These are phyloP conservation scores for Epicoccum sorghinum DNA, from an alignment of 2,329 filamentous ascomycete species.

Conservation along the genomic window DNA sequence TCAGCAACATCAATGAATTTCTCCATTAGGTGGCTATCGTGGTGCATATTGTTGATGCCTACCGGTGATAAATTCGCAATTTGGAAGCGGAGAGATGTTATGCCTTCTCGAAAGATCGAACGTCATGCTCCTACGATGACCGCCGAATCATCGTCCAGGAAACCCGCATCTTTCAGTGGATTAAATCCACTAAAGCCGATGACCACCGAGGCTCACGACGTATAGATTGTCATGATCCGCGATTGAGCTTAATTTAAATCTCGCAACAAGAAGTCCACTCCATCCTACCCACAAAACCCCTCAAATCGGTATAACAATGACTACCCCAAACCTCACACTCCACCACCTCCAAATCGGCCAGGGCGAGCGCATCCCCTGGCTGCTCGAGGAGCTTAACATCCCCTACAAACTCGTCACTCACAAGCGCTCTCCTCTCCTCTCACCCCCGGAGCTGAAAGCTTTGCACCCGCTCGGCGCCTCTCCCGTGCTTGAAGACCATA, in stretches of 20 bases:
- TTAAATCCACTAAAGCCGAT: conserved; percentile 7
- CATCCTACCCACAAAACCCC: neutral
- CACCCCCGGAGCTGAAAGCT: conserved; percentile 38
- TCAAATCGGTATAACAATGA: conserved; percentile 23
- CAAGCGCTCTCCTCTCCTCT: conserved; percentile 53
- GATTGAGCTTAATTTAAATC: neutral
- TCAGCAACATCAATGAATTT: conserved; percentile 4
- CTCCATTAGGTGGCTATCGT: neutral
- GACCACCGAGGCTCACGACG: conserved; percentile 1
- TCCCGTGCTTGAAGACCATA: conserved; percentile 64
- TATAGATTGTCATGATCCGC: conserved; percentile 7
- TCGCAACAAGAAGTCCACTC: no score
- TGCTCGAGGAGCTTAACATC: conserved; percentile 68
- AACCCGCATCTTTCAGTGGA: conserved; percentile 4
- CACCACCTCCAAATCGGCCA: conserved; percentile 58
- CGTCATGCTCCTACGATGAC: no score
- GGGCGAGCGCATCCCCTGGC: conserved; percentile 68
- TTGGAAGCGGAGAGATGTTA: neutral
- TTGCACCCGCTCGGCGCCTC: conserved; percentile 58
- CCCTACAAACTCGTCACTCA: conserved; percentile 59
- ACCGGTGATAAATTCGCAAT: neutral
- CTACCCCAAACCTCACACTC: conserved; percentile 38
- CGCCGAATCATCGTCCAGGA: conserved; percentile 4
- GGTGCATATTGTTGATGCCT: conserved; percentile 2
- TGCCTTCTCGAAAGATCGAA: neutral